Percentiles rank a stretch among this genome's conserved stretches.
Evolutionary conservation across 768 basidiomycete genomes (phyloP).

Genomic region (Pilatotrama ljubarskyi): DNA sequence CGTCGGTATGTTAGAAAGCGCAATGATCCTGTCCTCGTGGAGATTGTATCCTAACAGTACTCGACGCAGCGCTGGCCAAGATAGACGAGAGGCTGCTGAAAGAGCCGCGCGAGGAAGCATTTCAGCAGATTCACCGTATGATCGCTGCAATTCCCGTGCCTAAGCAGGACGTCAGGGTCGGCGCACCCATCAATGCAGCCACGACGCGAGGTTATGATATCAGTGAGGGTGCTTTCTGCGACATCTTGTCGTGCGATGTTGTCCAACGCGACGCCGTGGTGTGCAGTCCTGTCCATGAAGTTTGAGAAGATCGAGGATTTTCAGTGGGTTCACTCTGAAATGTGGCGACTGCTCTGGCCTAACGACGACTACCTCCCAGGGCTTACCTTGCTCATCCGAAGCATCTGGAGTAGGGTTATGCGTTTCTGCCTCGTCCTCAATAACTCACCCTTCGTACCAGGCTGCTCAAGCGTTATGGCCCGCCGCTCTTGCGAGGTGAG

Average conservation of each 20-base stretch:
- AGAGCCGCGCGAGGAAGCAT: conserved; percentile 7
- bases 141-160: conserved; percentile 7
- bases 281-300: conserved; percentile 7
- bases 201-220: conserved; percentile 10
- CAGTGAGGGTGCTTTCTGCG: neutral
- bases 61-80: conserved; percentile 4
- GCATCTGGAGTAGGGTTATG: conserved; percentile 1
- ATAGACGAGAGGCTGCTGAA: conserved; percentile 1
- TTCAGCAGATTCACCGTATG: conserved; percentile 6
- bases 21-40: neutral
- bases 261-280: no score
- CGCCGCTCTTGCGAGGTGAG: conserved; percentile 1
- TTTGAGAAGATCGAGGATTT: conserved; percentile 7
- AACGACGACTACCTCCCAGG: neutral
- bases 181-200: conserved; percentile 2
- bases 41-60: neutral
- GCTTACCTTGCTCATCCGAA: conserved; percentile 13
- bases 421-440: neutral
- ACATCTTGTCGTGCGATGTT: no score
- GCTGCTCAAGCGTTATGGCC: conserved; percentile 2
- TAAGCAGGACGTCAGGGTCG: conserved; percentile 9
- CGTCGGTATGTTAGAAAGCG: neutral
- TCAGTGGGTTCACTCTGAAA: neutral
- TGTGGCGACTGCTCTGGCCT: no score
- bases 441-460: neutral